A percentile compares a stretch with the other conserved stretches of the same genome.
phyloP scores from a whole-genome alignment of 1,284 basidiomycete genomes.

The Cryptococcus wingfieldii region DNA sequence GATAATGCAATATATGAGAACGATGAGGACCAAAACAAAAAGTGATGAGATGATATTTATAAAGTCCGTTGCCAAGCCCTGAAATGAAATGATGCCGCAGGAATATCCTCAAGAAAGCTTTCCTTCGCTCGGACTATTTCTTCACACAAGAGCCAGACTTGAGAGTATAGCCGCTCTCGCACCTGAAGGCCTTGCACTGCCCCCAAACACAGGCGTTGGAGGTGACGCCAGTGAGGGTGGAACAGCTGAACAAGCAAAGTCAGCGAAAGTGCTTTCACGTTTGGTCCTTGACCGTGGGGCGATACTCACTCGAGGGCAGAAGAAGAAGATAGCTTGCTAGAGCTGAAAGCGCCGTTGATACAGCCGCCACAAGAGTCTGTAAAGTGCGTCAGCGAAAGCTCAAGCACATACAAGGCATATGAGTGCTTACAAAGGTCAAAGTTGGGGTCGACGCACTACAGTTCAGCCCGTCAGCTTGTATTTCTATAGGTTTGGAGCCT shows the following conservation, averaged over 20 bases:
- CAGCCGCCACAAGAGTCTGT: conserved; percentile 17
- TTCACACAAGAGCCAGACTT: conserved; percentile 7
- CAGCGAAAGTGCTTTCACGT: neutral
- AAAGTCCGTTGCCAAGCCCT: neutral
- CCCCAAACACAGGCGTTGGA: conserved; percentile 10
- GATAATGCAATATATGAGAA: too few species aligned
- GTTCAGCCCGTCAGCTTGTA: neutral
- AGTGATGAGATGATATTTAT: neutral
- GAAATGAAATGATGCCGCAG: neutral
- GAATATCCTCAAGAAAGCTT: neutral
- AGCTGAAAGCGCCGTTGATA: conserved; percentile 11
- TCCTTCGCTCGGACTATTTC: neutral
- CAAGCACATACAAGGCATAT: too few species aligned
- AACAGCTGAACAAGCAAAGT: conserved; percentile 7
- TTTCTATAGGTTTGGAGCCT: neutral
- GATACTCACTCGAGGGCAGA: conserved; percentile 10
- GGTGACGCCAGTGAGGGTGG: conserved; percentile 10
- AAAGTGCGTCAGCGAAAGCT: neutral
- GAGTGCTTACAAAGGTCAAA: conserved; percentile 9
- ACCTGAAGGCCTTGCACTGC: conserved; percentile 14
- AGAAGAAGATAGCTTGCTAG: neutral
- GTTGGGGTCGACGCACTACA: conserved; percentile 12
- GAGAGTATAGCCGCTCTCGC: conserved; percentile 9
- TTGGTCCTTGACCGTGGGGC: neutral
- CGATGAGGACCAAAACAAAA: neutral